phyloP scores from a whole-genome alignment of 345 rosid species.

The Eucalyptus marginata region DNA sequence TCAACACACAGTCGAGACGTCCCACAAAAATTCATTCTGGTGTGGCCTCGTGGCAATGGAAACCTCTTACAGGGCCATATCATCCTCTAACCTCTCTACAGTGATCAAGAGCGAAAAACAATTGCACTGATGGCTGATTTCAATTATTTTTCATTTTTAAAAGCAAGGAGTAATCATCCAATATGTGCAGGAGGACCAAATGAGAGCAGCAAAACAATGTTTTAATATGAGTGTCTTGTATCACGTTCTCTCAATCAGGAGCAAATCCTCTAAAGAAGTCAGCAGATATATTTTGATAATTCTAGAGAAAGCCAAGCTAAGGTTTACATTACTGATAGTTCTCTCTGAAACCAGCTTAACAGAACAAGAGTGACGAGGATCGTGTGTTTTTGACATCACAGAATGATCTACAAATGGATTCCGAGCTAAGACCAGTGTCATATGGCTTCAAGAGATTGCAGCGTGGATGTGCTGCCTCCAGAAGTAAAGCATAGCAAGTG shows the following conservation, averaged over 20 bases:
- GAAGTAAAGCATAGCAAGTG: neutral
- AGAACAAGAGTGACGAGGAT: neutral
- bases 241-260: neutral
- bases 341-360: neutral
- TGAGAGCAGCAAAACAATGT: neutral
- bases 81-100: neutral
- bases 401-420: neutral
- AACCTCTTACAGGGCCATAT: neutral
- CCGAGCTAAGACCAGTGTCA: neutral
- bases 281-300: neutral
- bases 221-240: neutral
- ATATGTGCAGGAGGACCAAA: neutral
- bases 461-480: neutral
- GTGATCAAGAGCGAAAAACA: neutral
- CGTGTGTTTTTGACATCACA: neutral
- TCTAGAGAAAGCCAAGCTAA: neutral
- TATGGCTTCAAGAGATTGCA: neutral
- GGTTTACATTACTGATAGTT: neutral
- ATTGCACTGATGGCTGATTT: neutral
- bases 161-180: neutral
- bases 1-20: neutral
- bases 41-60: neutral
- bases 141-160: neutral
- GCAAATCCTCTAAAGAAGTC: neutral
- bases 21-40: neutral